phyloP scores from a whole-genome alignment of 805 yeast species.

The Schizosaccharomyces osmophilus region DNA sequence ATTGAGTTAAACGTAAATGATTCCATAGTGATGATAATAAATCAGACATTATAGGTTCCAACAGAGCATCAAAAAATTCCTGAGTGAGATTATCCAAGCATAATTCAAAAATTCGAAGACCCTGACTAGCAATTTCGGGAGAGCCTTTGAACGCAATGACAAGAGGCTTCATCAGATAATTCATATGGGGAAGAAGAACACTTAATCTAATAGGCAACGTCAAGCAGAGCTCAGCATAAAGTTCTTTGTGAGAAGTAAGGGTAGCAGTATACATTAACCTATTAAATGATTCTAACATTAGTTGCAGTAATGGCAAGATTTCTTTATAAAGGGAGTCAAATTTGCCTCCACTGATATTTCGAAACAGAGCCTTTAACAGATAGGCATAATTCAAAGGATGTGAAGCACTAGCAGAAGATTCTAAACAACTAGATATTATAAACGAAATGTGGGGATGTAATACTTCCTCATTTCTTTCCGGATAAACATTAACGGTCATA shows the following conservation, averaged over 20 bases:
- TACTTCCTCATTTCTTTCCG: conserved; percentile 60
- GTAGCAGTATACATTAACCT: conserved; percentile 61
- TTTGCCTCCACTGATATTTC: conserved; percentile 91
- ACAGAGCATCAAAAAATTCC: conserved; percentile 86
- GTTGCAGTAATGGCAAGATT: conserved; percentile 73
- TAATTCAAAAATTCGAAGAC: conserved; percentile 75
- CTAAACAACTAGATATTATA: conserved; percentile 55
- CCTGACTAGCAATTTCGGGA: conserved; percentile 82
- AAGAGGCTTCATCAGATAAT: conserved; percentile 69
- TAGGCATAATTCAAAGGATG: conserved; percentile 82
- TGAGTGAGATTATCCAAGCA: conserved; percentile 93
- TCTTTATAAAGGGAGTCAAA: conserved; percentile 83
- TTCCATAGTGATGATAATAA: conserved; percentile 83
- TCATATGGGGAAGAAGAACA: conserved; percentile 78
- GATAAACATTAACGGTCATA: conserved; percentile 85
- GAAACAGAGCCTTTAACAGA: conserved; percentile 62
- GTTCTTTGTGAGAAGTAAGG: conserved; percentile 71
- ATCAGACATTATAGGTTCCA: conserved; percentile 86
- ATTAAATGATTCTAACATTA: conserved; percentile 62
- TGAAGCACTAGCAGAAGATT: conserved; percentile 56
- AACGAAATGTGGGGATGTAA: conserved; percentile 69
- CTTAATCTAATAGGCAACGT: conserved; percentile 90
- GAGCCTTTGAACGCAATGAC: conserved; percentile 76
- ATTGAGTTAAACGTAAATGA: conserved; percentile 74
- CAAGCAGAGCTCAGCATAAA: conserved; percentile 80